Evolutionary conservation across 331 rosid genomes (phyloP).

Genomic region (Spiraea crenata): DNA sequence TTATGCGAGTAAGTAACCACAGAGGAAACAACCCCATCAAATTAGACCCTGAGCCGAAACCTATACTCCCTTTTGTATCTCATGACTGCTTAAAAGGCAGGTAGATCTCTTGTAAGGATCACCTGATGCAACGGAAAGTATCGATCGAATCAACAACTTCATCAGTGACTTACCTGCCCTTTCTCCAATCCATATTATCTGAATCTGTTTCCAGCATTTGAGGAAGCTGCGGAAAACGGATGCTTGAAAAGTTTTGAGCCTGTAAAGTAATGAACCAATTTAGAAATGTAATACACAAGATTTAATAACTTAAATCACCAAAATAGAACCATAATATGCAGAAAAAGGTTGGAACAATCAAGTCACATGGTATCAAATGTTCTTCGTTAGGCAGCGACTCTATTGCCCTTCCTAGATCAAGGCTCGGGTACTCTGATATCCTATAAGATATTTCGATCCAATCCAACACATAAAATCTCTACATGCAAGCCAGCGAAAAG

Average conservation of each 20-base stretch:
- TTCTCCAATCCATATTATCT: constrained; percentile 41
- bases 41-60: neutral
- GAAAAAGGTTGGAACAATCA: no score
- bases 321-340: no score
- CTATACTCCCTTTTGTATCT: neutral
- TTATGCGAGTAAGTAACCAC: neutral
- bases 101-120: neutral
- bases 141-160: constrained; percentile 22
- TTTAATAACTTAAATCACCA: no score
- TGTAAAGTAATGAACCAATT: no score
- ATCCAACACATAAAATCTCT: neutral
- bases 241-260: neutral
- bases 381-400: neutral
- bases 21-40: neutral
- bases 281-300: no score
- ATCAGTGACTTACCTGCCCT: constrained; percentile 42
- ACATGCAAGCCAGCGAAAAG: neutral
- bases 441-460: neutral
- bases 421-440: neutral
- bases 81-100: constrained; percentile 7
- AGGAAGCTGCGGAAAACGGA: constrained; percentile 36
- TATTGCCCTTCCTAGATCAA: neutral
- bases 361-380: neutral
- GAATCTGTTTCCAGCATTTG: constrained; percentile 39
- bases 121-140: constrained; percentile 38